Evolutionary conservation across 2,329 filamentous ascomycete species (phyloP).

Genomic region (Geoglossum cookeanum): DNA sequence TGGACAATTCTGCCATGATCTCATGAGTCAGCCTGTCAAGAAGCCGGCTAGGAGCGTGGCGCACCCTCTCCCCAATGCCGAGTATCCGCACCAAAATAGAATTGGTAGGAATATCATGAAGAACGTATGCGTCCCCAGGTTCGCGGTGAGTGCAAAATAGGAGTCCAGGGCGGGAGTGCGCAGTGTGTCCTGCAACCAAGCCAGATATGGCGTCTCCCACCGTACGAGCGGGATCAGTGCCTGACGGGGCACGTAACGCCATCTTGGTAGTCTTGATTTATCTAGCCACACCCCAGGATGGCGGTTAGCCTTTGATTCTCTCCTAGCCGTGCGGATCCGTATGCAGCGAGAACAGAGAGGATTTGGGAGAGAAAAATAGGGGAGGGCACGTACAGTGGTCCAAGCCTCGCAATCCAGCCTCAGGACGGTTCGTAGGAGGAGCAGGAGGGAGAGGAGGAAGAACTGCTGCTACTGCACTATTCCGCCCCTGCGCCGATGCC

Average conservation of each 20-base stretch:
- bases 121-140: constrained; percentile 93
- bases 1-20: constrained; percentile 32
- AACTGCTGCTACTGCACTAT: neutral
- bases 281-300: constrained; percentile 31
- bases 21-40: neutral
- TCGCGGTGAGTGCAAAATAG: constrained; percentile 93
- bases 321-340: neutral
- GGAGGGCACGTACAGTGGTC: constrained; percentile 42
- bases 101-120: constrained; percentile 94
- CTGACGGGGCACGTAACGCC: constrained; percentile 76
- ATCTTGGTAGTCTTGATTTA: constrained; percentile 61
- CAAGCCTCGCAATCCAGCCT: constrained; percentile 63
- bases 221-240: constrained; percentile 68
- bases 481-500: neutral
- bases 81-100: constrained; percentile 89
- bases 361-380: neutral
- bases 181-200: constrained; percentile 60
- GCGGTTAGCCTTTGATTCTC: neutral
- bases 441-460: neutral
- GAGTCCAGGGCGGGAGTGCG: constrained; percentile 75
- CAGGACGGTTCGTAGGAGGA: constrained; percentile 22
- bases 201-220: constrained; percentile 89
- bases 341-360: neutral
- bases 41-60: constrained; percentile 17
- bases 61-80: constrained; percentile 70